A percentile compares a stretch with the other conserved stretches of the same genome.
phyloP scores from a whole-genome alignment of 495 filamentous ascomycete genomes.

The Aspergillus affinis region DNA sequence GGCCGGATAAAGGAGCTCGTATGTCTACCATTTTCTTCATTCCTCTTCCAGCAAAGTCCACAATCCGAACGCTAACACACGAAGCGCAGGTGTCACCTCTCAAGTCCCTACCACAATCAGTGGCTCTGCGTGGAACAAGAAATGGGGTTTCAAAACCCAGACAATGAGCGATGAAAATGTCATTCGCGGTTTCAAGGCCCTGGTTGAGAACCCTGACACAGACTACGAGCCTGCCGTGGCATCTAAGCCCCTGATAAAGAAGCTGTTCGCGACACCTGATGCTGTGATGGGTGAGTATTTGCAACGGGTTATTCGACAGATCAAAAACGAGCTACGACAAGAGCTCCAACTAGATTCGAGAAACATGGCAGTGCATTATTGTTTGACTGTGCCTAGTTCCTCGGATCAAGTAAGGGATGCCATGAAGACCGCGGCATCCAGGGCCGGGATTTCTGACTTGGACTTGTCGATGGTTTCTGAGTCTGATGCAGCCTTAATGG shows the following conservation, averaged over 20 bases:
- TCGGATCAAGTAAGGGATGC: too few relatives aligned
- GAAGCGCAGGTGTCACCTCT: conserved; percentile 1
- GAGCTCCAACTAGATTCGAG: too few relatives aligned
- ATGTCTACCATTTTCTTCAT: conserved; percentile 6
- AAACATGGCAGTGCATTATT: too few relatives aligned
- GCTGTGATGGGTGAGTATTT: conserved; percentile 21
- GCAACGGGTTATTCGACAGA: too few relatives aligned
- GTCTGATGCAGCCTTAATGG: not conserved
- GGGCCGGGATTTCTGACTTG: too few relatives aligned
- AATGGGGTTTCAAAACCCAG: conserved; percentile 44
- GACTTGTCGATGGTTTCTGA: too few relatives aligned
- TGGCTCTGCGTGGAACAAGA: conserved; percentile 1
- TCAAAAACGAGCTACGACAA: too few relatives aligned
- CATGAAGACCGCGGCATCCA: too few relatives aligned
- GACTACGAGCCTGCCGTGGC: conserved; percentile 18
- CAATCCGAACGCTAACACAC: too few relatives aligned
- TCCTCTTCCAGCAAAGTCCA: too few relatives aligned
- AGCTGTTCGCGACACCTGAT: conserved; percentile 30
- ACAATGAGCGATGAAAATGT: conserved; percentile 15
- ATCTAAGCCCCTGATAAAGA: conserved; percentile 16
- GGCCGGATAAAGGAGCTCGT: conserved; percentile 33
- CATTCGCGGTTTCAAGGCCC: conserved; percentile 39
- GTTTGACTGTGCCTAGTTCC: too few relatives aligned
- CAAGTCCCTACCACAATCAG: conserved; percentile 52
- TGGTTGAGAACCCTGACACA: conserved; percentile 30